Conservation (phyloP, 345 rosid genomes). For the Dipteronia sinensis region DNA sequence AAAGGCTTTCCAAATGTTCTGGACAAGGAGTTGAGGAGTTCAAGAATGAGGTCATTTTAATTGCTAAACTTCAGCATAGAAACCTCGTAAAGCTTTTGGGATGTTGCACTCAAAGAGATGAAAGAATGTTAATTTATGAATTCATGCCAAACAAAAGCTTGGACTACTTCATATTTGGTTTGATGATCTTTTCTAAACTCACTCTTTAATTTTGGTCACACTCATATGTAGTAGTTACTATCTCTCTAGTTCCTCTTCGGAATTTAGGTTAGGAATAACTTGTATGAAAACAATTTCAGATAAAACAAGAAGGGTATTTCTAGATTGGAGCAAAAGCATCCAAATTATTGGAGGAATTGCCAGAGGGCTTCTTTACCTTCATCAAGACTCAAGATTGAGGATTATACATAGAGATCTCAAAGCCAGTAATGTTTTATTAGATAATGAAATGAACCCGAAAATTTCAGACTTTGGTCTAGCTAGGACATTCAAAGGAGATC, state of each 20-base stretch:
- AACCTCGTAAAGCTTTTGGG: no score
- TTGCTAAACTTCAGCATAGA: no score
- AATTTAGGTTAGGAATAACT: no score
- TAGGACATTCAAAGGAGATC: constrained; percentile 30
- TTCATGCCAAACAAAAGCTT: no score
- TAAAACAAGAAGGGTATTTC: constrained; percentile 14
- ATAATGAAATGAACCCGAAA: constrained; percentile 30
- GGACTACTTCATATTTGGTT: constrained; percentile 45
- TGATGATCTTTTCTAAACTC: neutral
- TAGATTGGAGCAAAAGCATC: constrained; percentile 22
- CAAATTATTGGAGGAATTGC: constrained; percentile 31
- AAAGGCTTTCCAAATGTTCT: constrained; percentile 40
- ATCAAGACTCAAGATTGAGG: constrained; percentile 35
- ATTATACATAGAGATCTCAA: no score
- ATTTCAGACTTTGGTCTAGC: constrained; percentile 38
- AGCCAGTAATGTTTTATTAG: constrained; percentile 35
- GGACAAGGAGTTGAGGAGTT: constrained; percentile 48
- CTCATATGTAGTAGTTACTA: no score
- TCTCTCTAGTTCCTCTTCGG: no score
- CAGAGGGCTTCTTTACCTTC: constrained; percentile 38
- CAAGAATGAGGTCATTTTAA: no score
- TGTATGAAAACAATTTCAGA: neutral
- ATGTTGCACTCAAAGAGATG: no score
- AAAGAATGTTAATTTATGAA: no score
- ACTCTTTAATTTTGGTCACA: neutral